Conservation (phyloP, 2,329 filamentous ascomycete genomes). For the Fonsecaea erecta region DNA sequence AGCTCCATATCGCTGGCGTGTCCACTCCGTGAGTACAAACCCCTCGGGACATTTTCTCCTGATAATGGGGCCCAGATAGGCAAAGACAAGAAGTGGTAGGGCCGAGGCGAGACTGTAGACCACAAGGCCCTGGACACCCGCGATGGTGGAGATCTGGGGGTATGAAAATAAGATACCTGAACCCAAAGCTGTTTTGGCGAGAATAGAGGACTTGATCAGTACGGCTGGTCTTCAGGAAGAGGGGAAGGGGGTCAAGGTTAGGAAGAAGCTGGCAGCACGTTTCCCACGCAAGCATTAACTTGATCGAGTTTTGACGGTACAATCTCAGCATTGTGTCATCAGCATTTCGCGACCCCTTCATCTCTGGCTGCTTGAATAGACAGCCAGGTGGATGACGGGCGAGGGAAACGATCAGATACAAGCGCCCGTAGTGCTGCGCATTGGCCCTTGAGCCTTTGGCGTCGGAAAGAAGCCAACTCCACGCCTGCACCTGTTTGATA, state of each 20-base stretch:
- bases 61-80: slow-evolving; percentile 71
- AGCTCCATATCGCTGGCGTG: slow-evolving; percentile 74
- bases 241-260: slow-evolving; percentile 35
- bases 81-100: slow-evolving; percentile 75
- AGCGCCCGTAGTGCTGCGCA: slow-evolving; percentile 83
- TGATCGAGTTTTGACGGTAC: slow-evolving; percentile 96
- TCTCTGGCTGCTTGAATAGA: slow-evolving; percentile 39
- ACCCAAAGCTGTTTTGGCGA: slow-evolving; percentile 67
- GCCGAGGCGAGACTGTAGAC: slow-evolving; percentile 75
- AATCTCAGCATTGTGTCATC: slow-evolving; percentile 75
- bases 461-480: background rate
- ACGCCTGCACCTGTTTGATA: background rate
- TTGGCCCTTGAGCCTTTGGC: slow-evolving; percentile 40
- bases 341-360: slow-evolving; percentile 28
- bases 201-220: slow-evolving; percentile 44
- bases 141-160: slow-evolving; percentile 77
- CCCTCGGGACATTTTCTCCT: slow-evolving; percentile 79
- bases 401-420: slow-evolving; percentile 52
- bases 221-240: slow-evolving; percentile 15
- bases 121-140: slow-evolving; percentile 77
- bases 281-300: slow-evolving; percentile 99
- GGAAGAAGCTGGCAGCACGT: slow-evolving; percentile 84
- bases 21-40: slow-evolving; percentile 85
- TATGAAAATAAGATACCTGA: slow-evolving; percentile 84
- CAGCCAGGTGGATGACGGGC: slow-evolving; percentile 58